Evolutionary conservation across 768 basidiomycete genomes (phyloP), one percentile per base, ranked within the genome.

Genomic region (Mycena galopus): DNA sequence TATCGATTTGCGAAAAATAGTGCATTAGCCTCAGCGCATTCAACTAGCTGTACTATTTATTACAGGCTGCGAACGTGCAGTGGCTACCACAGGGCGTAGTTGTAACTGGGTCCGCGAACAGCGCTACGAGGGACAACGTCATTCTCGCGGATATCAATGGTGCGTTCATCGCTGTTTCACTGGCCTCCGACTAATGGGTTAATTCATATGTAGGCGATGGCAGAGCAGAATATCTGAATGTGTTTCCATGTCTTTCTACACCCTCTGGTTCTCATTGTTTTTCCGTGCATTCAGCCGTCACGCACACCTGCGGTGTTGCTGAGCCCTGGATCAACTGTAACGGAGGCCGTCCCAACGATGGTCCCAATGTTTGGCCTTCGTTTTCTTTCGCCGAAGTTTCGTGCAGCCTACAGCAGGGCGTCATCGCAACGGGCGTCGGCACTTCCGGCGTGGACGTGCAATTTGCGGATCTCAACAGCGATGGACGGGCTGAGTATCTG

Each of bases 391-490:
- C 56, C 1, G 50, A 67, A 32, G 66, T 67, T 19, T n/a, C n/a
- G 57, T 59, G 10, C 60, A 57, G 66, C 6, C 3, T 27, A 19
- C 58, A 33, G 29, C 66, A 67, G 25, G 66, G 66, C 7, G 58
- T 59, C 32, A 60, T 67, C 10, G 66, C 66, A 12, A 67, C 58
- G 10, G 66, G 66, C 6, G 66, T 67, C 33, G 66, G 66, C 16
- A 50, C 30, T 17, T 59, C 58, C 2, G 58, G 66, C n/a, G 32
- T 33, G 25, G 58, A 33, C 10, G 58, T 67, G 29, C 66, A 67
- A 35, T 67, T 67, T 60, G 66, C 66, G 47, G 66, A 67, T 23
- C 65, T 65, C 55, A 65, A 65, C 4, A 55, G 65, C 29, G 65
- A 57, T 25, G 53, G 64, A 21, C 35, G 64, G 2, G 53, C 64